Evolutionary conservation across 495 filamentous ascomycete species (phyloP).

Genomic region (Hyaloscypha finlandica): DNA sequence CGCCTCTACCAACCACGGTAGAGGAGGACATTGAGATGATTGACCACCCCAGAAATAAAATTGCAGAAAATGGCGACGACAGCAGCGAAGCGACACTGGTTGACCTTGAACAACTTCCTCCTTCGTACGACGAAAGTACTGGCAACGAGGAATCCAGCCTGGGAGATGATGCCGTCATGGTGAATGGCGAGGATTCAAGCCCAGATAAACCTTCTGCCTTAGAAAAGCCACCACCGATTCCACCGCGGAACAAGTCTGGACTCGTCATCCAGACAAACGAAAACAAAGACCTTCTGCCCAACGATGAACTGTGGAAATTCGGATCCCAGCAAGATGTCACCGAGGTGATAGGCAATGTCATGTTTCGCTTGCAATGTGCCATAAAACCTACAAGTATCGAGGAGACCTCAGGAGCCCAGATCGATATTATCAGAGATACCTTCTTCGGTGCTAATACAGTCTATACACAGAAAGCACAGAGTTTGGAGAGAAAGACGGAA

Average conservation of each 20-base stretch:
- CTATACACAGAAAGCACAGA: conserved; percentile 26
- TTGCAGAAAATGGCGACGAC: conserved; percentile 17
- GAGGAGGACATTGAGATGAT: conserved; percentile 34
- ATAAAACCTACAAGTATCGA: conserved; percentile 66
- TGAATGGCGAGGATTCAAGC: conserved; percentile 19
- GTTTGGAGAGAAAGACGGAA: conserved; percentile 29
- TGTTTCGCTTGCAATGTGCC: conserved; percentile 86
- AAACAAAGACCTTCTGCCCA: conserved; percentile 20
- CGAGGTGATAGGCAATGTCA: conserved; percentile 89
- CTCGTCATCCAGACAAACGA: conserved; percentile 30
- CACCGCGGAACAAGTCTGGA: conserved; percentile 35
- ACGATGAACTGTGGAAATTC: conserved; percentile 58
- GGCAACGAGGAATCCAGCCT: neutral
- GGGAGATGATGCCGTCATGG: conserved; percentile 26
- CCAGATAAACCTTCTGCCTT: neutral
- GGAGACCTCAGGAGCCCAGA: conserved; percentile 65
- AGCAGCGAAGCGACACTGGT: conserved; percentile 34
- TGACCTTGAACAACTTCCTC: conserved; percentile 31
- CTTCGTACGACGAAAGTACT: conserved; percentile 8
- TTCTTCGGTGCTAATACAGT: conserved; percentile 40
- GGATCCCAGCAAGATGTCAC: conserved; percentile 86
- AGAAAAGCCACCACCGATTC: conserved; percentile 45
- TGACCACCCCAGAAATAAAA: conserved; percentile 23
- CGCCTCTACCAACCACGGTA: conserved; percentile 2
- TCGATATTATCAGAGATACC: conserved; percentile 72